Evolutionary conservation across 83 land plant species (phyloP).

Genomic region (Picea abies): DNA sequence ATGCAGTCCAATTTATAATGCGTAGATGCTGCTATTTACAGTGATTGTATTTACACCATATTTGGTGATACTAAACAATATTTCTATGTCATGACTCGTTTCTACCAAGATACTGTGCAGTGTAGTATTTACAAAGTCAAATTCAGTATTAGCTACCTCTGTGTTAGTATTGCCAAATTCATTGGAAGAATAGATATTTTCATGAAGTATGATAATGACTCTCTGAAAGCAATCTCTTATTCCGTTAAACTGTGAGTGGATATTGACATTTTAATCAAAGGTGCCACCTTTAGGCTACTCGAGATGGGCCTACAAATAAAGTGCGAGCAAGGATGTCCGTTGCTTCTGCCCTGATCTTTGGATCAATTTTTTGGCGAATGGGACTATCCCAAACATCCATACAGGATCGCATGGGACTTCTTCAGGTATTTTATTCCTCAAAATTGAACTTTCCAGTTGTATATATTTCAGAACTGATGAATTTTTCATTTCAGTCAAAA

Average conservation of each 20-base stretch:
- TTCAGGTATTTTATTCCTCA: constrained; percentile 61
- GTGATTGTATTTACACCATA: background rate
- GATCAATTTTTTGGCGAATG: constrained; percentile 99
- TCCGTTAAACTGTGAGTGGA: background rate
- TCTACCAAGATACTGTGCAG: background rate
- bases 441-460: background rate
- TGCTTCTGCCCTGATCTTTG: constrained; percentile 96
- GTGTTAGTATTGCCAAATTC: background rate
- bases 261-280: background rate
- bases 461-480: background rate
- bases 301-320: constrained; percentile 95
- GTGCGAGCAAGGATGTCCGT: constrained; percentile 93
- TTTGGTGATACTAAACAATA: background rate
- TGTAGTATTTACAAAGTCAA: background rate
- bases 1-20: background rate
- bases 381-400: constrained; percentile 93
- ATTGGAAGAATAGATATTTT: background rate
- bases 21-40: background rate
- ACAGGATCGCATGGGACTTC: constrained; percentile 97
- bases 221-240: background rate
- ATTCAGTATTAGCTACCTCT: background rate
- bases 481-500: constrained; percentile 1
- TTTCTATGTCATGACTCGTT: background rate
- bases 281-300: constrained; percentile 65
- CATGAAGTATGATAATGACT: background rate